Base-by-base conservation (phyloP, 75 land plant genomes). In the Selaginella tamariscina region DNA sequence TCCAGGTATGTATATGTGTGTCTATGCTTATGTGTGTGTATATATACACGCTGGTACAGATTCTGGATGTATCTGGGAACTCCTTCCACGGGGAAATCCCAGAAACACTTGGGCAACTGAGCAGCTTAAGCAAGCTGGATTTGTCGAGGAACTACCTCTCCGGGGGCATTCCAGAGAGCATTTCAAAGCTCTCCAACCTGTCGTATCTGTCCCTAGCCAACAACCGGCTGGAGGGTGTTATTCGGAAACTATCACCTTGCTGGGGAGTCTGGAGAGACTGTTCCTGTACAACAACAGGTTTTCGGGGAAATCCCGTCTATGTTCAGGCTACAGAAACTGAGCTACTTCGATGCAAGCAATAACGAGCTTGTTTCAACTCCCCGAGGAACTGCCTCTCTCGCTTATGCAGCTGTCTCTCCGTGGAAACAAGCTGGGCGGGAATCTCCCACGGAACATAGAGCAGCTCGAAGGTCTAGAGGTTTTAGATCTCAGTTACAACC, bases 381-480 rank as follows among this genome's bases (percentile, higher is more conserved):
- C n/a, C 5, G 20, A 11, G 8, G 28, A 0, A 18, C 66, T 85
- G 0, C 88, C 88, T 60, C n/a, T 63, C 0, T 62, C 77, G 0
- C 30, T 85, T 27, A 68, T 80, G 1, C 66, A 85, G 56, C 15
- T 85, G 18, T 65, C 77, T 5, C 54, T 85, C 71, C 71, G 88
- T 57, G 80, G 74, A 73, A 83, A 82, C 65, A 18, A 2, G 0
- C 1, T 85, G 0, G 26, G 59, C 24, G 84, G 86, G 0, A 32
- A 27, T 0, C 20, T 84, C 15, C 71, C 77, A 9, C 22, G 21
- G 21, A 64, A 55, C n/a, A 11, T 82, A 0, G 68, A 20, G 22
- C 1, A 24, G 27, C 22, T 79, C 5, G 28, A 1, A n/a, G 32
- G 1, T 24, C 65, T 85, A 0, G 82, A 85, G 55, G 77, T 39